Evolutionary conservation across 352 stramenopile genomes (phyloP), one percentile per base, ranked within the genome.

Genomic region (Plasmopara muralis): DNA sequence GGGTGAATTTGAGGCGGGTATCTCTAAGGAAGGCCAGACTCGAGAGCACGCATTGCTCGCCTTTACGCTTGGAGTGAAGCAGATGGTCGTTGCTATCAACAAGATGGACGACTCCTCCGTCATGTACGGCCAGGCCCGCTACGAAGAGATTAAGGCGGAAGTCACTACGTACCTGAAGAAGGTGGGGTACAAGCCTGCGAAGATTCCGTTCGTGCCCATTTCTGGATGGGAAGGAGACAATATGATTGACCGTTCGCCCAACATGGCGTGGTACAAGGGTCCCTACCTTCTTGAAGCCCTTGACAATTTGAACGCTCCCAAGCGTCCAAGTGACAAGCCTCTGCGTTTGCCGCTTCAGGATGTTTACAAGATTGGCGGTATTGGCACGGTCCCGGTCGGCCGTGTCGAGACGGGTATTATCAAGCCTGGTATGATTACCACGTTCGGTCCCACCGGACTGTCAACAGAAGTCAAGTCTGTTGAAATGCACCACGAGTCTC

Each of bases 211-310:
- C 72, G 79, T 99, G 47, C 97, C 96, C 13, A 97, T 98, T 47
- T 98, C 93, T 1, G 96, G 95, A 44, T 99, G 89, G 93, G 68
- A 79, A 41, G 96, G 96, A 37, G 96, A 99, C 66, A 99, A 99
- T 74, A 96, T 99, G 70, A 91, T 95, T 41, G 87, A 98, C 33
- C 87, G 83, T 47, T 99, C 94, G 0, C 18, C 47, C 30, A 97
- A 96, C 55, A 98, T 99, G 89, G 60, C 84, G 13, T 99, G 97
- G 96, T 99, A 99, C 85, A 92, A 97, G 58, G 96, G 97, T 12
- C 63, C 66, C 4, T 76, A 61, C 39, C 66, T 99, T 25, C 65
- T 98, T 16, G 90, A 98, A 53, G 89, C 92, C 25, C 72, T 99
- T 38, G 93, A 98, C 64, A 79, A 72, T 47, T 53, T 97, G 42